A percentile compares a stretch with the other conserved stretches of the same genome.
These are phyloP conservation scores for Clathrus columnatus DNA, from an alignment of 768 basidiomycete species.

Conservation along the genomic window DNA sequence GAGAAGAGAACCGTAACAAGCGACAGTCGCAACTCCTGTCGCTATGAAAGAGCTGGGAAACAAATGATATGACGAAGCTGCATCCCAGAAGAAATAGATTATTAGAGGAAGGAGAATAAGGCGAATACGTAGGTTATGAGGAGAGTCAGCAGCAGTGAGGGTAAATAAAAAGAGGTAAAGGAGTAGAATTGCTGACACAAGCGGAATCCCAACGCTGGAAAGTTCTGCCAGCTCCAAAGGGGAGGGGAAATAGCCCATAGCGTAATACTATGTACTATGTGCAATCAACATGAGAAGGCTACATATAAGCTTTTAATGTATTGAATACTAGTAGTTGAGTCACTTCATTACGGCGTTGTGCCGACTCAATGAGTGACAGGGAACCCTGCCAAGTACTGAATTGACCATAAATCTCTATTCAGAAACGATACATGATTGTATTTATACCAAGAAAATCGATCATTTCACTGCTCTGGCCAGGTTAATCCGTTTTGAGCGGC, in stretches of 20 bases:
- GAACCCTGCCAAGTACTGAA: too few species aligned
- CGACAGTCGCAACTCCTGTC: background rate
- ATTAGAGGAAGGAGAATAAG: background rate
- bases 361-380: too few species aligned
- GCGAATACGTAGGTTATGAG: background rate
- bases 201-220: background rate
- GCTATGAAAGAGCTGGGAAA: background rate
- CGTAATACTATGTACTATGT: too few species aligned
- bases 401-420: too few species aligned
- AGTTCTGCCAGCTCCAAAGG: background rate
- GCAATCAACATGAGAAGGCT: too few species aligned
- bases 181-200: background rate
- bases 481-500: constrained; percentile 38
- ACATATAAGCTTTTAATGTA: too few species aligned
- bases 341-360: too few species aligned
- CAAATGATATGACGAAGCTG: background rate
- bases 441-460: too few species aligned
- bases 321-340: too few species aligned
- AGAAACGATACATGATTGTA: too few species aligned
- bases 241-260: background rate
- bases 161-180: constrained; percentile 5
- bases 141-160: background rate
- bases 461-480: constrained; percentile 13
- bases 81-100: constrained; percentile 2
- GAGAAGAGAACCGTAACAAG: background rate